A percentile compares a stretch with the other conserved stretches of the same genome.
These are phyloP conservation scores for Cladophialophora immunda DNA, from an alignment of 2,329 filamentous ascomycete genomes.

Conservation along the genomic window DNA sequence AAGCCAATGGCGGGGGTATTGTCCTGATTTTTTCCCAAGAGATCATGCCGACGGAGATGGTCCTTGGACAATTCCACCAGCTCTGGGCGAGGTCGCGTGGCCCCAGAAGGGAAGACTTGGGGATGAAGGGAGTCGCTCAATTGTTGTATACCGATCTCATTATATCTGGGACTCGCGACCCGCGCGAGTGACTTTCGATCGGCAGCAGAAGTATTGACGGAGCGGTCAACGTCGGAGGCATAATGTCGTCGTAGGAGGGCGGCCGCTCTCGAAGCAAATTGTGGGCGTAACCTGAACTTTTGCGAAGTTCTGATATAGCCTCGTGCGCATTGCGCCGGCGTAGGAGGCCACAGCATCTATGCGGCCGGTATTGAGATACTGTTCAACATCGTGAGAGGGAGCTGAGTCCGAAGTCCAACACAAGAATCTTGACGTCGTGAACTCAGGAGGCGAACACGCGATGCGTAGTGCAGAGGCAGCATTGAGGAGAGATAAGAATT, in stretches of 20 bases:
- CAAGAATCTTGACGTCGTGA: slow-evolving; percentile 15
- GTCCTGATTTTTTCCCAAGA: slow-evolving; percentile 90
- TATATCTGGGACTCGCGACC: slow-evolving; percentile 72
- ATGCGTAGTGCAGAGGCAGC: not conserved
- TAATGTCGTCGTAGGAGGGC: slow-evolving; percentile 39
- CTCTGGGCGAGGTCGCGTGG: slow-evolving; percentile 68
- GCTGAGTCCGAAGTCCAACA: not conserved
- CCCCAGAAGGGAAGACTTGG: slow-evolving; percentile 76
- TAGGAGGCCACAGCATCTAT: slow-evolving; percentile 42
- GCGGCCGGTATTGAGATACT: slow-evolving; percentile 15
- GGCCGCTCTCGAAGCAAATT: slow-evolving; percentile 33
- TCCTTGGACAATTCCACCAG: slow-evolving; percentile 82
- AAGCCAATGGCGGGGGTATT: slow-evolving; percentile 79
- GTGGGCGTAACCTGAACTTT: slow-evolving; percentile 39
- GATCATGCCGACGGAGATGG: slow-evolving; percentile 83
- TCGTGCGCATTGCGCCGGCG: slow-evolving; percentile 41
- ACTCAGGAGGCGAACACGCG: slow-evolving; percentile 17
- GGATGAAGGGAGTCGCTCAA: slow-evolving; percentile 82
- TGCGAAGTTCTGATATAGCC: slow-evolving; percentile 42
- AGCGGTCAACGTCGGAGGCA: slow-evolving; percentile 26
- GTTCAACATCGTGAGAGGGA: slow-evolving; percentile 16
- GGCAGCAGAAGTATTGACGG: not conserved
- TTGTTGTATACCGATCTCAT: slow-evolving; percentile 94
- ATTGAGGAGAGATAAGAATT: slow-evolving; percentile 5
- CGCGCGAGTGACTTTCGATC: slow-evolving; percentile 25